Conservation (phyloP, 73 alveolate genomes). For the Symbiodinium pilosum region DNA sequence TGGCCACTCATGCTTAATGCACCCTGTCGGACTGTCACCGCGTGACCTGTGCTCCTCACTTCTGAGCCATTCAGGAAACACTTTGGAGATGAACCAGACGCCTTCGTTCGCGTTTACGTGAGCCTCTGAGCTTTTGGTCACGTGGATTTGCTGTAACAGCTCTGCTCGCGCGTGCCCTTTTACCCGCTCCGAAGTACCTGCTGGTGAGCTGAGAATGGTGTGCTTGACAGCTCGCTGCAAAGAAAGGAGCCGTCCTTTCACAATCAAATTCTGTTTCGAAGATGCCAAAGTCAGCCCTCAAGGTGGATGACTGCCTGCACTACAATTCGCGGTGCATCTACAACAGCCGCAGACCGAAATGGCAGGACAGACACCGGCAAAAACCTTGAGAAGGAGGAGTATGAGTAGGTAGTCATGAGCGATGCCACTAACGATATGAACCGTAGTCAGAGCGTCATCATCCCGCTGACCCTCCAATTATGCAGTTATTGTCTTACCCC, state of each 20-base stretch:
- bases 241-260: neutral
- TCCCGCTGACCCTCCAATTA: too few relatives aligned
- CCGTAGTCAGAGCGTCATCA: too few relatives aligned
- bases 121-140: neutral
- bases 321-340: neutral
- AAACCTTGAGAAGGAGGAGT: neutral
- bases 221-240: neutral
- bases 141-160: neutral
- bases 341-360: slow-evolving; percentile 52
- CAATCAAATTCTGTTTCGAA: too few relatives aligned
- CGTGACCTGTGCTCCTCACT: too few relatives aligned
- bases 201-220: too few relatives aligned
- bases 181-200: too few relatives aligned
- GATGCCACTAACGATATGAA: too few relatives aligned
- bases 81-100: slow-evolving; percentile 71
- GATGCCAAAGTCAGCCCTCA: neutral
- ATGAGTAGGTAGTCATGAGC: too few relatives aligned
- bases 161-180: too few relatives aligned
- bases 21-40: too few relatives aligned
- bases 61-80: slow-evolving; percentile 11
- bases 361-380: slow-evolving; percentile 24
- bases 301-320: slow-evolving; percentile 63
- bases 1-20: too few relatives aligned
- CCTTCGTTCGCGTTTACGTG: slow-evolving; percentile 64
- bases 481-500: too few relatives aligned